These are phyloP conservation scores for Immersiporthe knoxdaviesiana DNA, from an alignment of 2,329 filamentous ascomycete species.

Conservation along the genomic window DNA sequence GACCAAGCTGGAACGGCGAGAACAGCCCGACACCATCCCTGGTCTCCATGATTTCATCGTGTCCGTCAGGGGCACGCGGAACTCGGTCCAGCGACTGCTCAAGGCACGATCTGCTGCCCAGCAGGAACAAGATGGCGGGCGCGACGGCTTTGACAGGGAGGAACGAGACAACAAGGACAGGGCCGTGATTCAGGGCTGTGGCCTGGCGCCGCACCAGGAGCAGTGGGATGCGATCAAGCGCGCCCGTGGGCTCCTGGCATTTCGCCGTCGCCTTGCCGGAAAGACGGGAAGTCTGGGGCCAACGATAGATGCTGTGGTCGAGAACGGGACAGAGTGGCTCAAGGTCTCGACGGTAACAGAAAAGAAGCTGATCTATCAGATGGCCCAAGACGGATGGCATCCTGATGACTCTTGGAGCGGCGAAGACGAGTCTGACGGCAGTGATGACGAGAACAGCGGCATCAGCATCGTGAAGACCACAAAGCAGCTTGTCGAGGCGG, in stretches of 20 bases:
- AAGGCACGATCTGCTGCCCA: conserved; percentile 3
- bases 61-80: conserved; percentile 24
- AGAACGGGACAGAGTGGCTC: conserved; percentile 29
- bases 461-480: conserved; percentile 23
- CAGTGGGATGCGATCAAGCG: conserved; percentile 30
- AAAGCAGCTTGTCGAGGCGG: conserved; percentile 28
- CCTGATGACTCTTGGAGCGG: conserved; percentile 29
- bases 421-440: conserved; percentile 22
- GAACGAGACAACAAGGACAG: conserved; percentile 29
- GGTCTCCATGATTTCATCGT: conserved; percentile 29
- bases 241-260: conserved; percentile 26
- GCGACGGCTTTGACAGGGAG: neutral
- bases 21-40: conserved; percentile 26
- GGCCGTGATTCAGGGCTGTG: conserved; percentile 23
- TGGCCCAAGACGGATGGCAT: conserved; percentile 31
- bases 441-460: conserved; percentile 23
- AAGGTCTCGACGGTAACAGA: conserved; percentile 28
- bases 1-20: conserved; percentile 26
- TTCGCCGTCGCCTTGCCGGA: conserved; percentile 26
- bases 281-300: conserved; percentile 21
- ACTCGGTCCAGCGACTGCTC: conserved; percentile 26
- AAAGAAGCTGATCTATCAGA: conserved; percentile 28
- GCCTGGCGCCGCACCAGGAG: conserved; percentile 19
- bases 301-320: conserved; percentile 28
- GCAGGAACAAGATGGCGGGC: neutral